These are phyloP conservation scores for Teunomyces funiuensis DNA, from an alignment of 805 yeast genomes.

Conservation along the genomic window DNA sequence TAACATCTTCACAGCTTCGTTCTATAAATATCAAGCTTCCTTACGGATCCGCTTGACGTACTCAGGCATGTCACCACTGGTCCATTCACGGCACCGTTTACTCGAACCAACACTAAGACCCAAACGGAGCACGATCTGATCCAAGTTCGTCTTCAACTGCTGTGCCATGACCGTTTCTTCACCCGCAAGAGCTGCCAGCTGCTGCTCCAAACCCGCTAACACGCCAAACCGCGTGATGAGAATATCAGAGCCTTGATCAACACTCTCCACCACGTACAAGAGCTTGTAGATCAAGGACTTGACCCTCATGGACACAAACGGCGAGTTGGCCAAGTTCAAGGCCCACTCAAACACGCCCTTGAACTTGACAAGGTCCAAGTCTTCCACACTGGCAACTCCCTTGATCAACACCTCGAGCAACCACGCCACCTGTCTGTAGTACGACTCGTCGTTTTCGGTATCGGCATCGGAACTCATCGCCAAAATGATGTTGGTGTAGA, in stretches of 20 bases:
- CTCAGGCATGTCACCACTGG: slow-evolving; percentile 47
- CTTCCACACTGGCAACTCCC: slow-evolving; percentile 49
- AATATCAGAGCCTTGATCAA: slow-evolving; percentile 58
- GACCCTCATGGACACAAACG: slow-evolving; percentile 44
- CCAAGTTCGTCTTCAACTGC: slow-evolving; percentile 41
- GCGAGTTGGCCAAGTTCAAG: slow-evolving; percentile 52
- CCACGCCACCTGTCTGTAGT: slow-evolving; percentile 67
- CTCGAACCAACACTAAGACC: slow-evolving; percentile 39
- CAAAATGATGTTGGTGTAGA: slow-evolving; percentile 39
- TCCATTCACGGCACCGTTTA: slow-evolving; percentile 66
- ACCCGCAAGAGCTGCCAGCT: slow-evolving; percentile 6
- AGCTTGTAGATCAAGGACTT: slow-evolving; percentile 42
- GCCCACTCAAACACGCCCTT: slow-evolving; percentile 68
- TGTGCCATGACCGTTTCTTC: slow-evolving; percentile 11
- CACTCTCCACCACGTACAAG: slow-evolving; percentile 47
- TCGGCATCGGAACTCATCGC: slow-evolving; percentile 23
- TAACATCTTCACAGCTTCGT: no score
- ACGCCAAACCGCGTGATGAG: slow-evolving; percentile 58
- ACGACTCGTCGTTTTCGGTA: slow-evolving; percentile 45
- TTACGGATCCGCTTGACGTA: slow-evolving; percentile 41
- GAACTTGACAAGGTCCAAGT: slow-evolving; percentile 52
- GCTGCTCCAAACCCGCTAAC: slow-evolving; percentile 24
- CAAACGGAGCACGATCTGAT: slow-evolving; percentile 47
- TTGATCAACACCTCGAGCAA: slow-evolving; percentile 47
- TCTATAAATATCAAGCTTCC: no score